These are phyloP conservation scores for Pythium grandisporangium DNA, from an alignment of 352 stramenopile genomes.

Conservation along the genomic window DNA sequence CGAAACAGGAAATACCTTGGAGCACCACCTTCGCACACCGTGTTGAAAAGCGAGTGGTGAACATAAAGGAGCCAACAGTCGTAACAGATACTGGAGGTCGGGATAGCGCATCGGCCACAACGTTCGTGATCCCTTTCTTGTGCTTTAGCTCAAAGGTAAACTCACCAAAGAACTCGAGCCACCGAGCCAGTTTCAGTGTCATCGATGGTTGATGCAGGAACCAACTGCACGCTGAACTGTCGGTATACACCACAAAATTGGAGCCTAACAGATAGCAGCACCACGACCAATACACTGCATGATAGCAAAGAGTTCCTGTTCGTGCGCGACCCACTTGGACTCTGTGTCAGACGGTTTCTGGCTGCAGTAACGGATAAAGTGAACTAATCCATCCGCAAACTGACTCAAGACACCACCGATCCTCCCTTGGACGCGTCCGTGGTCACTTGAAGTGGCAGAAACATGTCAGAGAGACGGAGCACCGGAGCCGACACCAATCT, in stretches of 20 bases:
- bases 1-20: neutral
- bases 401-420: conserved; percentile 4
- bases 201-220: conserved; percentile 6
- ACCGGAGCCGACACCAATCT: conserved; percentile 16
- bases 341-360: conserved; percentile 8
- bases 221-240: conserved; percentile 9
- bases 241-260: conserved; percentile 5
- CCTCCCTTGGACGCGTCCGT: conserved; percentile 12
- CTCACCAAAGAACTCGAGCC: conserved; percentile 9
- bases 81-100: neutral
- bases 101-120: conserved; percentile 9
- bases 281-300: conserved; percentile 4
- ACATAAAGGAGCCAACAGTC: neutral
- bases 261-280: conserved; percentile 6
- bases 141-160: conserved; percentile 9
- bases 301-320: conserved; percentile 14
- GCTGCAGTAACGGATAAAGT: conserved; percentile 15
- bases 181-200: conserved; percentile 5
- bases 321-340: conserved; percentile 2
- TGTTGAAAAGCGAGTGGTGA: neutral
- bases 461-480: conserved; percentile 14
- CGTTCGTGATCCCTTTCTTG: conserved; percentile 4
- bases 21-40: neutral
- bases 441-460: conserved; percentile 15
- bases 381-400: conserved; percentile 3